These are phyloP conservation scores for Polyporus arcularius DNA, from an alignment of 768 basidiomycete species.

Conservation along the genomic window DNA sequence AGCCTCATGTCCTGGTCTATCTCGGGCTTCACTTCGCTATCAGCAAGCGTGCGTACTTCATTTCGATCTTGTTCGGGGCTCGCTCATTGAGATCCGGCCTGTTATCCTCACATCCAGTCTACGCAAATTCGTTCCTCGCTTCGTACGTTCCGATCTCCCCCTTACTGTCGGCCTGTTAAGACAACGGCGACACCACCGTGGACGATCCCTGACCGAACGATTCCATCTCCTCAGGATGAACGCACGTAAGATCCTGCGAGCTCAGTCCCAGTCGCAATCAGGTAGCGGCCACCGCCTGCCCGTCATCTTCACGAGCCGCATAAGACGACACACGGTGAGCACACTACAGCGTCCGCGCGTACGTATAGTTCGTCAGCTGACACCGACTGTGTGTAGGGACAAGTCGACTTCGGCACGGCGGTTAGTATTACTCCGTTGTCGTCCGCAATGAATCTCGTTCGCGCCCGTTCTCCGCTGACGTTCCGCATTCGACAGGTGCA, in stretches of 20 bases:
- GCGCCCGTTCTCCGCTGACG: constrained; percentile 5
- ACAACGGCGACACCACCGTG: background rate
- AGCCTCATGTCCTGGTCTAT: constrained; percentile 29
- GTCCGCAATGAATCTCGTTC: background rate
- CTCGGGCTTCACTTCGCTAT: constrained; percentile 32
- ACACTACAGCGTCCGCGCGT: background rate
- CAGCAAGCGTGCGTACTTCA: constrained; percentile 28
- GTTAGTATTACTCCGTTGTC: constrained; percentile 8
- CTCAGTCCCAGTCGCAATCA: constrained; percentile 16
- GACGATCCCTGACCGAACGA: background rate
- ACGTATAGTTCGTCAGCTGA: constrained; percentile 12
- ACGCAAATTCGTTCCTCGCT: constrained; percentile 32
- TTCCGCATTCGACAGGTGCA: constrained; percentile 19
- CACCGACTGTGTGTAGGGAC: constrained; percentile 2
- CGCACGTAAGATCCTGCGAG: constrained; percentile 24
- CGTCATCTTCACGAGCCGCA: constrained; percentile 16
- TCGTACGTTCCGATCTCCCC: constrained; percentile 22
- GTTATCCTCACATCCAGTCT: constrained; percentile 19
- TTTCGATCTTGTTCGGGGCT: constrained; percentile 1
- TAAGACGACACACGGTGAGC: constrained; percentile 16
- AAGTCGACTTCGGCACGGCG: constrained; percentile 18
- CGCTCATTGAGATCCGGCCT: constrained; percentile 13
- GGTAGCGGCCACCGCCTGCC: constrained; percentile 19
- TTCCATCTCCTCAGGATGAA: constrained; percentile 22
- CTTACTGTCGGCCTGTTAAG: background rate